Evolutionary conservation across 2,329 filamentous ascomycete genomes (phyloP).

Genomic region (Gnomoniopsis sp.): DNA sequence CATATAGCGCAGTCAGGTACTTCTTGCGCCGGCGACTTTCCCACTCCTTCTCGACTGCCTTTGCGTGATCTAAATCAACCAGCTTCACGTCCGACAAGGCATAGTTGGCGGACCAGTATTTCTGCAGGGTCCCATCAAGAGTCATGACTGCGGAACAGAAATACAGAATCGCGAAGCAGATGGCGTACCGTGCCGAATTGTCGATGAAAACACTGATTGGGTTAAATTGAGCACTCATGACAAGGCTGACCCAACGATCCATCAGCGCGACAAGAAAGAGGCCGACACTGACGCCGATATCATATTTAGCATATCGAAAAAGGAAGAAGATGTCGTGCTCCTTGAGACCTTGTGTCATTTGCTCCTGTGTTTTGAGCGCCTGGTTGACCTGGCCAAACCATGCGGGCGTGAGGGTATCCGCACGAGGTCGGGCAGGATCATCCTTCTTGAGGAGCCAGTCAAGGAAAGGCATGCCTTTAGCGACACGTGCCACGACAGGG

Average conservation of each 20-base stretch:
- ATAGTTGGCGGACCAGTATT: slow-evolving; percentile 33
- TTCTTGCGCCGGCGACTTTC: slow-evolving; percentile 20
- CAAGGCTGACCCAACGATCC: slow-evolving; percentile 35
- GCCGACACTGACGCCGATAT: slow-evolving; percentile 34
- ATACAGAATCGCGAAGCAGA: slow-evolving; percentile 37
- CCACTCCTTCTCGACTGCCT: slow-evolving; percentile 22
- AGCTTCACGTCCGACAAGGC: slow-evolving; percentile 32
- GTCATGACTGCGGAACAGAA: slow-evolving; percentile 36
- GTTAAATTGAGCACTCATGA: slow-evolving; percentile 29
- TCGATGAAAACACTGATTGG: slow-evolving; percentile 28
- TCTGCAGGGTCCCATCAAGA: slow-evolving; percentile 33
- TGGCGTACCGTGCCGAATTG: slow-evolving; percentile 30
- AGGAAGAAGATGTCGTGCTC: slow-evolving; percentile 36
- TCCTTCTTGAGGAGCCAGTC: slow-evolving; percentile 34
- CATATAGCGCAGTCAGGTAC: slow-evolving; percentile 26
- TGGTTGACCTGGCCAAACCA: slow-evolving; percentile 34
- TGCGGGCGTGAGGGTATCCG: slow-evolving; percentile 29
- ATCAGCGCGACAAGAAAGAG: slow-evolving; percentile 36
- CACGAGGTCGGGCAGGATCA: slow-evolving; percentile 24
- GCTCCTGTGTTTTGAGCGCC: slow-evolving; percentile 31
- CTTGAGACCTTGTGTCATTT: slow-evolving; percentile 33
- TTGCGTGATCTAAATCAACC: slow-evolving; percentile 25
- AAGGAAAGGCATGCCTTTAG: slow-evolving; percentile 30
- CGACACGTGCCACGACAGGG: slow-evolving; percentile 22
- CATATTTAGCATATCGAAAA: slow-evolving; percentile 33